Base-by-base conservation (phyloP, 2,329 filamentous ascomycete species). In the Aspergillus versicolor region DNA sequence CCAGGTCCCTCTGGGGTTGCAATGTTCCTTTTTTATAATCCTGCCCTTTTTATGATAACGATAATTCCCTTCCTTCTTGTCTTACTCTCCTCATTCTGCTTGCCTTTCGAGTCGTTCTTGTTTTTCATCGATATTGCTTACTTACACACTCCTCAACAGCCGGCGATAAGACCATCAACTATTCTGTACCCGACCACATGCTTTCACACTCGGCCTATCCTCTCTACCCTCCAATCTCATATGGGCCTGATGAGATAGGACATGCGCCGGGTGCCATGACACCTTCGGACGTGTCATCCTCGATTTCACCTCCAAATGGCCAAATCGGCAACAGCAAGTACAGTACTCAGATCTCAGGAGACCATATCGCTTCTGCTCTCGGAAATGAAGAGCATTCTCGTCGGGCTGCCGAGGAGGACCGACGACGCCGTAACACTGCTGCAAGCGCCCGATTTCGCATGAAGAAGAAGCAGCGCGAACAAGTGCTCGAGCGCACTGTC, bases 381-480 rank as follows among this genome's bases (percentile, higher is more conserved):
- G 83, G 76, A 65, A 82, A 88, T 48, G 89, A 92, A 73, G 89
- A 92, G 61, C 80, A 85, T 40, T 88, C 88, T 12, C 87, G 89
- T 40, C 65, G 86, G 5, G 88, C 88, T 12, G 91, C 91, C 21
- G 91, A 96, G 74, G 91, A 96, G 75, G 91, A 96, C 73, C 95
- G 95, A 79, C 88, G 91, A 49, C 86, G 91, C 58, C 87, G 91
- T 62, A 96, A 96, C 77, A 95, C 92, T 2, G 91, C 91, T 32
- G 91, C 91, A 54, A 92, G 88, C 63, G 91, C 91, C 17, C 88
- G 91, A 49, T 96, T 96, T 82, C 88, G 91, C 58, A 86, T 94
- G 72, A 96, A 96, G 86, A 96, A 96, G 88, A 96, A 96, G 85
- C 90, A 94, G 77, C 88, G 91, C 50, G 91, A 96, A 79, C 89